Evolutionary conservation across 2,329 filamentous ascomycete species (phyloP).

Genomic region (Botrytis sinoallii): DNA sequence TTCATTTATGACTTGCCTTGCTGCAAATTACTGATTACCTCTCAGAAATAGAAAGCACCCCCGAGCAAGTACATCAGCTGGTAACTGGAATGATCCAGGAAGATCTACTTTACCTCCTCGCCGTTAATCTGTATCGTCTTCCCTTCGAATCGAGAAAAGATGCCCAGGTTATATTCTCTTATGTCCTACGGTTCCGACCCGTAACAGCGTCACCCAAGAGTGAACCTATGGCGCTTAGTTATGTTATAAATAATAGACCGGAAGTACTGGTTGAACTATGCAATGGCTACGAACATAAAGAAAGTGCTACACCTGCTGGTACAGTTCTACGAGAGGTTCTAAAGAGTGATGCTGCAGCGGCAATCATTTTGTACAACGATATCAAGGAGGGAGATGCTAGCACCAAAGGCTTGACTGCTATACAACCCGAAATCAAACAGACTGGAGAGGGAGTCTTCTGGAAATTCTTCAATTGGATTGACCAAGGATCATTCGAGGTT

Average conservation of each 20-base stretch:
- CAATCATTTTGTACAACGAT: slow-evolving; percentile 90
- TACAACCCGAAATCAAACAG: slow-evolving; percentile 73
- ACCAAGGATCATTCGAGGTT: slow-evolving; percentile 93
- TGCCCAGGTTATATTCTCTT: slow-evolving; percentile 91
- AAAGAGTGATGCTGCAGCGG: slow-evolving; percentile 87
- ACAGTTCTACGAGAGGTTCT: slow-evolving; percentile 82
- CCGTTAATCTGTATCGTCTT: slow-evolving; percentile 75
- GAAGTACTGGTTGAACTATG: slow-evolving; percentile 87
- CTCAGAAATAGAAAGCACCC: slow-evolving; percentile 77
- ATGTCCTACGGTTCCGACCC: slow-evolving; percentile 86
- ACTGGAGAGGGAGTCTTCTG: slow-evolving; percentile 87
- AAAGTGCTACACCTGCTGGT: slow-evolving; percentile 88
- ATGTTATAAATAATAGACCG: slow-evolving; percentile 81
- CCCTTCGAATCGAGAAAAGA: slow-evolving; percentile 97
- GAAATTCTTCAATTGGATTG: slow-evolving; percentile 97
- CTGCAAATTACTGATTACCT: slow-evolving; percentile 19
- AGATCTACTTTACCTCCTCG: slow-evolving; percentile 81
- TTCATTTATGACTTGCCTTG: not conserved
- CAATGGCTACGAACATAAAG: slow-evolving; percentile 82
- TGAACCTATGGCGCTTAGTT: slow-evolving; percentile 82
- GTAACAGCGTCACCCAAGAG: slow-evolving; percentile 61
- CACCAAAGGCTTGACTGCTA: slow-evolving; percentile 70
- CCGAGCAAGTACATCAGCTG: slow-evolving; percentile 83
- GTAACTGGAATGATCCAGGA: slow-evolving; percentile 83
- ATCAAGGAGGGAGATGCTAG: slow-evolving; percentile 63